Evolutionary conservation across 2,329 filamentous ascomycete genomes (phyloP).

Genomic region (Botrytis squamosa): DNA sequence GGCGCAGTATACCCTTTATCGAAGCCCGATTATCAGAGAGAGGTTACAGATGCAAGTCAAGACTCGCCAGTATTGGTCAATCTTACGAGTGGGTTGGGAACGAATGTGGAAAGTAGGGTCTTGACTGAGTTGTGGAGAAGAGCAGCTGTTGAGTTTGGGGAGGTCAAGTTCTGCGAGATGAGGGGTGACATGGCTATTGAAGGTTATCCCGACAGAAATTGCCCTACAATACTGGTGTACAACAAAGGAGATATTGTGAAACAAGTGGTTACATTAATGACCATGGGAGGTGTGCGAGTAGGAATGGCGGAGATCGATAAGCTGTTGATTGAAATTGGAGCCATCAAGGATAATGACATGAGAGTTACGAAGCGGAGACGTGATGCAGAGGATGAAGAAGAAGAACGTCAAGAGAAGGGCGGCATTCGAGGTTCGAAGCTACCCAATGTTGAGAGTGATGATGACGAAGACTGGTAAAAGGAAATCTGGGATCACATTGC

Average conservation of each 20-base stretch:
- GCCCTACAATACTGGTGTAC: slow-evolving; percentile 90
- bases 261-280: slow-evolving; percentile 86
- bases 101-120: slow-evolving; percentile 81
- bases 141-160: slow-evolving; percentile 80
- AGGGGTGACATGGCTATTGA: slow-evolving; percentile 90
- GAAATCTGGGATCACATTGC: slow-evolving; percentile 11
- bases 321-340: slow-evolving; percentile 78
- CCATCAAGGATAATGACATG: slow-evolving; percentile 74
- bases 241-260: slow-evolving; percentile 87
- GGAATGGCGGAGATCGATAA: slow-evolving; percentile 75
- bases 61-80: slow-evolving; percentile 72
- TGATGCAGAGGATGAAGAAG: slow-evolving; percentile 37
- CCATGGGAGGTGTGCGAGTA: slow-evolving; percentile 70
- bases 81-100: slow-evolving; percentile 73
- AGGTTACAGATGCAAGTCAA: slow-evolving; percentile 87
- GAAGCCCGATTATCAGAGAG: slow-evolving; percentile 87
- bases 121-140: slow-evolving; percentile 83
- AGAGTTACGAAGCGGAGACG: slow-evolving; percentile 52
- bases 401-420: slow-evolving; percentile 35
- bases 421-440: slow-evolving; percentile 34
- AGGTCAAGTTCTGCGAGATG: slow-evolving; percentile 98
- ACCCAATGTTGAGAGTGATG: slow-evolving; percentile 40
- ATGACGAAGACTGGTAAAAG: slow-evolving; percentile 43
- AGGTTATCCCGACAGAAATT: slow-evolving; percentile 92
- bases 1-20: slow-evolving; percentile 91